Evolutionary conservation across 2,329 filamentous ascomycete species (phyloP).

Genomic region (Xylariales sp.): DNA sequence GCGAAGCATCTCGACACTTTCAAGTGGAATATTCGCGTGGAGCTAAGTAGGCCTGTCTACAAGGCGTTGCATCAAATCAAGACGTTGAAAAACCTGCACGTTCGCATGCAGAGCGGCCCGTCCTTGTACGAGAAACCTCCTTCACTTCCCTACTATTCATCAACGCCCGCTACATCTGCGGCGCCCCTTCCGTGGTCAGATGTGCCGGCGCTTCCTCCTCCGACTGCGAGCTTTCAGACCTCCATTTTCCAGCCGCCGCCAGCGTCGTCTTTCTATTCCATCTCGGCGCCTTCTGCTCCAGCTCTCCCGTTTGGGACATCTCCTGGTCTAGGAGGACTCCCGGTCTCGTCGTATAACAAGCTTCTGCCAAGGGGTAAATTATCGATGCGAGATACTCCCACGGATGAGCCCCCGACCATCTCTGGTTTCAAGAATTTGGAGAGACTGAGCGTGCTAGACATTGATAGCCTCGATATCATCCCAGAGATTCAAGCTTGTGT

Average conservation of each 20-base stretch:
- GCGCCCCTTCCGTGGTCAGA: slow-evolving; percentile 3
- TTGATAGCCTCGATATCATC: slow-evolving; percentile 53
- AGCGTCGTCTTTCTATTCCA: neutral
- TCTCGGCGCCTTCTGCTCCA: neutral
- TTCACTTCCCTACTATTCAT: slow-evolving; percentile 33
- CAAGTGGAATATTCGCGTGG: slow-evolving; percentile 61
- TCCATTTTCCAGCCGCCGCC: neutral
- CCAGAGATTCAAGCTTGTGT: slow-evolving; percentile 53
- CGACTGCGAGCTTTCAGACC: neutral
- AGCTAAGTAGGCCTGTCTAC: slow-evolving; percentile 56
- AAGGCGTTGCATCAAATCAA: slow-evolving; percentile 49
- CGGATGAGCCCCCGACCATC: slow-evolving; percentile 46
- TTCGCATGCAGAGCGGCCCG: slow-evolving; percentile 54
- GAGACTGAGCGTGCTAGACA: slow-evolving; percentile 52
- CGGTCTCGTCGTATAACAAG: slow-evolving; percentile 30
- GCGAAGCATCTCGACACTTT: slow-evolving; percentile 53
- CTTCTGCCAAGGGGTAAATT: slow-evolving; percentile 27
- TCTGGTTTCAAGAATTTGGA: slow-evolving; percentile 54
- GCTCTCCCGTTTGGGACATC: slow-evolving; percentile 4
- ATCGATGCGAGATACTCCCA: slow-evolving; percentile 23
- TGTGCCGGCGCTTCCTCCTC: neutral
- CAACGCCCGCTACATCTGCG: neutral
- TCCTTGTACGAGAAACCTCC: slow-evolving; percentile 50
- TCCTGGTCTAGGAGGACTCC: slow-evolving; percentile 19
- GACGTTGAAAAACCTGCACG: slow-evolving; percentile 47